A percentile compares a stretch with the other conserved stretches of the same genome.
Conservation (phyloP, 2,329 filamentous ascomycete species). For the Talaromyces piceae region DNA sequence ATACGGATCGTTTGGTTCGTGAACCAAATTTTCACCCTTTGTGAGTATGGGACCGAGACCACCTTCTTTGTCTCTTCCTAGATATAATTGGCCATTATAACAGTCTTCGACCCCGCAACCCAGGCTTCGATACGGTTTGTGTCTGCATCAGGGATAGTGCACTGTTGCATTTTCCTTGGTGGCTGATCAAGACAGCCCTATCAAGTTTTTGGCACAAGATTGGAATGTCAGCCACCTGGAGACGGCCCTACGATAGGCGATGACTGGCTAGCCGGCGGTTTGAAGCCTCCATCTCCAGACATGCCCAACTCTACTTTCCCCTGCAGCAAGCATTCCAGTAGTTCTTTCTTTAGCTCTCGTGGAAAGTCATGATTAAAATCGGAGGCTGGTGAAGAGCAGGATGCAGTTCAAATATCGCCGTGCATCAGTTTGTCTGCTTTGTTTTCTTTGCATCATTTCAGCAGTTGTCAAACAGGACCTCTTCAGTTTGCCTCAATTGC, state of each 20-base stretch:
- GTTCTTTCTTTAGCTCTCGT: conserved; percentile 23
- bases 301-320: conserved; percentile 5
- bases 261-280: conserved; percentile 14
- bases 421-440: conserved; percentile 37
- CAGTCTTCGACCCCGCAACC: conserved; percentile 18
- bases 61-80: conserved; percentile 3
- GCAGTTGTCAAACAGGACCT: conserved; percentile 25
- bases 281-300: background rate
- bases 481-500: conserved; percentile 13
- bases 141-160: conserved; percentile 27
- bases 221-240: conserved; percentile 21
- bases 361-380: conserved; percentile 30
- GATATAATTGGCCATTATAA: conserved; percentile 15
- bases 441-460: conserved; percentile 32
- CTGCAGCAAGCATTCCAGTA: conserved; percentile 23
- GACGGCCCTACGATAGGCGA: conserved; percentile 4
- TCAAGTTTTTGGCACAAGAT: conserved; percentile 14
- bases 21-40: conserved; percentile 9
- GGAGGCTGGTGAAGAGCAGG: conserved; percentile 26
- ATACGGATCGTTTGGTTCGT: conserved; percentile 2
- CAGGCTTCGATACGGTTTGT: conserved; percentile 17
- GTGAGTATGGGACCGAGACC: conserved; percentile 5
- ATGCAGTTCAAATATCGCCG: conserved; percentile 31
- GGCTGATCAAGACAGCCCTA: conserved; percentile 16
- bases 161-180: conserved; percentile 28